These are phyloP conservation scores for Trichoderma orchidacearum DNA, from an alignment of 495 filamentous ascomycete species.

Conservation along the genomic window DNA sequence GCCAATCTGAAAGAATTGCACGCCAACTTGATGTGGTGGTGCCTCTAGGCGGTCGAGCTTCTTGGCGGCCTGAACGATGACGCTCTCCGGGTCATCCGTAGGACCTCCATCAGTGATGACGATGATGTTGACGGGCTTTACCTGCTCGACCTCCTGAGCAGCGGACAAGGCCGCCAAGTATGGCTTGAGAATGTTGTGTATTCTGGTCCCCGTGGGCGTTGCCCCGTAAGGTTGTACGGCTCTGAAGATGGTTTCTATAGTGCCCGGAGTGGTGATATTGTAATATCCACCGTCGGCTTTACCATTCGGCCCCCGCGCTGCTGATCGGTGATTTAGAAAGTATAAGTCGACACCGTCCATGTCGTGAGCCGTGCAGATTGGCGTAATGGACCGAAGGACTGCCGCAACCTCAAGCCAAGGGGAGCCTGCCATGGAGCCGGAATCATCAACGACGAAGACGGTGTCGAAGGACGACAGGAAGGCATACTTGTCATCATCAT, in stretches of 20 bases:
- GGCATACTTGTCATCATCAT: slow-evolving; percentile 52
- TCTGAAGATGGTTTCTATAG: slow-evolving; percentile 54
- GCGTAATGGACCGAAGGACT: slow-evolving; percentile 65
- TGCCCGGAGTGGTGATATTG: slow-evolving; percentile 37
- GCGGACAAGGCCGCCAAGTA: slow-evolving; percentile 35
- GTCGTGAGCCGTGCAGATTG: slow-evolving; percentile 75
- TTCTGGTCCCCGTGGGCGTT: slow-evolving; percentile 64
- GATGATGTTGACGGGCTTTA: slow-evolving; percentile 87
- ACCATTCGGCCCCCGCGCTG: slow-evolving; percentile 12
- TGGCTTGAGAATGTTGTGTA: slow-evolving; percentile 59
- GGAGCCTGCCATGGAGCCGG: slow-evolving; percentile 66
- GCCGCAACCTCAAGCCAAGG: slow-evolving; percentile 64
- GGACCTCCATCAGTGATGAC: slow-evolving; percentile 85
- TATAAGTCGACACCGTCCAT: slow-evolving; percentile 85
- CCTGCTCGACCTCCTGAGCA: slow-evolving; percentile 24
- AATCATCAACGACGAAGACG: slow-evolving; percentile 88
- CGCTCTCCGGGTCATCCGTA: slow-evolving; percentile 54
- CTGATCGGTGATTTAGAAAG: slow-evolving; percentile 61
- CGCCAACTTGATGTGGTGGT: slow-evolving; percentile 73
- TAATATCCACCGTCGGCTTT: slow-evolving; percentile 33
- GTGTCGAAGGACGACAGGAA: slow-evolving; percentile 87
- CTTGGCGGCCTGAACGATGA: slow-evolving; percentile 53
- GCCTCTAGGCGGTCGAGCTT: slow-evolving; percentile 61
- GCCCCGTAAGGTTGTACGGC: slow-evolving; percentile 46
- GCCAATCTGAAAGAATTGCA: slow-evolving; percentile 97